Base-by-base conservation (phyloP, 306 rosid species). In the Ormosia semicastrata region DNA sequence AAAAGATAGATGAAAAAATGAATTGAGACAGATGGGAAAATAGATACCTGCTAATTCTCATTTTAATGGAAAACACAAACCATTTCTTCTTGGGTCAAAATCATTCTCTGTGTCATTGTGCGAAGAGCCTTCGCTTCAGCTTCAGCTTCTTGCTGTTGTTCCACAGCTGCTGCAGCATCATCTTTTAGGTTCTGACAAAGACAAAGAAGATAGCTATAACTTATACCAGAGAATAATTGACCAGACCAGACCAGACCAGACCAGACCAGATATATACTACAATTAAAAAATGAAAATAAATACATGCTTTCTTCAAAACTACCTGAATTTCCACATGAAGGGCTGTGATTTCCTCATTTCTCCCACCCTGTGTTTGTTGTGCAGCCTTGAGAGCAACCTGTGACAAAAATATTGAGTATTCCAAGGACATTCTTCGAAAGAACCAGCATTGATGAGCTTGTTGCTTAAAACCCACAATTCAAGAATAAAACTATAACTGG, bases 21-120 rank as follows among this genome's bases (percentile, higher is more conserved):
- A 83, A 71, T 64, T 40, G 78, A 83, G 66, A 62, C 66, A 77
- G 17, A 69, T 52, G 71, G 32, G 43, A 24, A 71, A 72, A 73
- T 36, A 34, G 60, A 37, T 62, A 81, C 79, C 80, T 80, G 63
- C 7, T 54, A 56, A 71, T 15, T 53, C 63, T 81, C 52, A 17
- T 43, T 72, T 24, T 44, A 78, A 24, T 52, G 64, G 46, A 79
- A 81, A 70, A 84, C 33, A 87, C 97, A 46, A 76, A 96, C 99
- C 99, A 96, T 96, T 89, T 96, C 99, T 87, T 96, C 97, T 86
- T 96, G 97, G 52, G 99, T 96, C 91, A 96, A 84, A 86, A 96
- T 88, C 99, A 93, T 96, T 86, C 99, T 90, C 75, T 93, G 94
- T 29, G 99, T 93, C 99, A 90, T 92, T 66, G 93, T 81, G 46